Evolutionary conservation across 2,329 filamentous ascomycete species (phyloP).

Genomic region (Plectosphaerella plurivora): DNA sequence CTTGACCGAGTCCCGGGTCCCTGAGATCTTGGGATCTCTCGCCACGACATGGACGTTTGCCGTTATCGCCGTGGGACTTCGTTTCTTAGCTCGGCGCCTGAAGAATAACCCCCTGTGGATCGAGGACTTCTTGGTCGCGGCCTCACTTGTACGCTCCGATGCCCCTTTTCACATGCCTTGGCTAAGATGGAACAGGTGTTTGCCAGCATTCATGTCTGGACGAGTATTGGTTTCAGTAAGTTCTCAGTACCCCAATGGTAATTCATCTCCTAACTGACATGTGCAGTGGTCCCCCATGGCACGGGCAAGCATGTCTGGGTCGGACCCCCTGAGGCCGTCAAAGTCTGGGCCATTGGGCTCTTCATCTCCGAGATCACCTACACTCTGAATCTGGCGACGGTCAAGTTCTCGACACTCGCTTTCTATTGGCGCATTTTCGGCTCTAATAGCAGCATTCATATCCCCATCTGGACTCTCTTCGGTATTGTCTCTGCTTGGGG

Average conservation of each 20-base stretch:
- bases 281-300: slow-evolving; percentile 14
- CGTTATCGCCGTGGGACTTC: slow-evolving; percentile 10
- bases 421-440: slow-evolving; percentile 20
- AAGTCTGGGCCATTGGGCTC: slow-evolving; percentile 14
- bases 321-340: slow-evolving; percentile 11
- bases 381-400: slow-evolving; percentile 10
- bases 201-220: slow-evolving; percentile 10
- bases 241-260: not conserved
- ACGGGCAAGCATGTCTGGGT: slow-evolving; percentile 18
- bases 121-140: slow-evolving; percentile 19
- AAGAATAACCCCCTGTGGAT: slow-evolving; percentile 13
- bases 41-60: slow-evolving; percentile 12
- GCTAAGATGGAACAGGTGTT: slow-evolving; percentile 1
- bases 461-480: slow-evolving; percentile 12
- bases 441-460: slow-evolving; percentile 12
- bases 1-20: slow-evolving; percentile 13
- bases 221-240: slow-evolving; percentile 13
- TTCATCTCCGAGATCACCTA: slow-evolving; percentile 17
- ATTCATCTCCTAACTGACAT: too few relatives aligned
- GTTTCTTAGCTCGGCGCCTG: slow-evolving; percentile 14
- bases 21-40: slow-evolving; percentile 12
- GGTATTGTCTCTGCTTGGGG: slow-evolving; percentile 13
- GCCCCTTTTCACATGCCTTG: not conserved
- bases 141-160: slow-evolving; percentile 12
- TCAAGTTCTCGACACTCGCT: slow-evolving; percentile 17